Percentiles rank a stretch among this genome's conserved stretches.
Evolutionary conservation across 2,329 filamentous ascomycete species (phyloP).

Genomic region (Dactylellina haptotyla): DNA sequence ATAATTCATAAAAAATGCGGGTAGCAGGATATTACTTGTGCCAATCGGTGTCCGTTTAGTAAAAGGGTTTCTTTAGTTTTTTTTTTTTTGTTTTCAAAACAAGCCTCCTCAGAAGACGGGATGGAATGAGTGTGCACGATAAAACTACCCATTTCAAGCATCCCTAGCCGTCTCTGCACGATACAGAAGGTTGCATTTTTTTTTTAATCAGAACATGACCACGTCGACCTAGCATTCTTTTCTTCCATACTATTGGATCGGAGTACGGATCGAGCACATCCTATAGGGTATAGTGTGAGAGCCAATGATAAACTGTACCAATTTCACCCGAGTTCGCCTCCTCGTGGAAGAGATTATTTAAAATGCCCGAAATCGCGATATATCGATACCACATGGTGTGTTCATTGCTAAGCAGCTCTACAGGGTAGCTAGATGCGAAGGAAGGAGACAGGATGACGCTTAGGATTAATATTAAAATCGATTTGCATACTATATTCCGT

Average conservation of each 20-base stretch:
- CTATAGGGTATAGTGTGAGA: not conserved
- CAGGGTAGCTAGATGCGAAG: not conserved
- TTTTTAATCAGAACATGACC: constrained; percentile 19
- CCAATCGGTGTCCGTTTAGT: too few species aligned
- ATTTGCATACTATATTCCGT: too few species aligned
- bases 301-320: constrained; percentile 6
- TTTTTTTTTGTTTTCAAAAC: not conserved
- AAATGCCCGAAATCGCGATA: constrained; percentile 15
- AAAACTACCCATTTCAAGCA: constrained; percentile 3
- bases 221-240: constrained; percentile 25
- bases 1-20: too few species aligned
- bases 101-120: not conserved
- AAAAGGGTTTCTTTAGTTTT: not conserved
- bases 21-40: too few species aligned
- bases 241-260: not conserved
- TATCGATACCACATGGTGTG: not conserved
- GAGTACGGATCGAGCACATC: not conserved
- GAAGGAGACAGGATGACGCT: too few species aligned
- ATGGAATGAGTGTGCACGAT: not conserved
- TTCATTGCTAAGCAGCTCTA: not conserved
- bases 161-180: constrained; percentile 9
- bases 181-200: constrained; percentile 7
- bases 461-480: too few species aligned
- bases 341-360: not conserved
- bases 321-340: constrained; percentile 18